Base-by-base conservation (phyloP, 345 rosid genomes). In the Citrus hindsii region DNA sequence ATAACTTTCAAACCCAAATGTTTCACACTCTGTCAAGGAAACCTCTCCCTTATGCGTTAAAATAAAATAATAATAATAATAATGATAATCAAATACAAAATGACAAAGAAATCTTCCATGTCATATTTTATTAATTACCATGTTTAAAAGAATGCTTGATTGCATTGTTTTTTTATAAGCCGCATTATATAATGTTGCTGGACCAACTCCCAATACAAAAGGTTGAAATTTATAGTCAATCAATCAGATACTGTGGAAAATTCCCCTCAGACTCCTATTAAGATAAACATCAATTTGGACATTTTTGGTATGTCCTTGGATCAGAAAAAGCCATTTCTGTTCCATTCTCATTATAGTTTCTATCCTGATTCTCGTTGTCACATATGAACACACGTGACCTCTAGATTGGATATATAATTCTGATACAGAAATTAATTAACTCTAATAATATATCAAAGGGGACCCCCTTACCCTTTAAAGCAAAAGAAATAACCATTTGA, bases 101-200 rank as follows among this genome's bases (percentile, higher is more conserved):
- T 66, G 93, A 88, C 92, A 88, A 84, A 81, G 68, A 80, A 84
- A 73, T 37, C 71, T 81, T 87, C 91, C 81, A 63, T 80, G 70
- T 32, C 74, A 38, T 22, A 28, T 38, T 78, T 79, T 68, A 80
- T 53, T 80, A 46, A 32, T 78, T 76, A 4, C 9, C 46, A 12
- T 51, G 10, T 28, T 30, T 30, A 74, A 62, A 48, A 46, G 65
- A 74, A 51, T 58, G 38, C 64, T 75, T 66, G 40, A 16, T 85
- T 78, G 80, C 83, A 80, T 76, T 64, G 74, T 83, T 77, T 74
- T 71, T 71, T 76, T 35, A 46, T 51, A 38, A 10, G 59, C 22
- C 48, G 37, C 56, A n/a, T 24, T 30, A 2, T 21, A 30, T 48
- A 4, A 33, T 19, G 30, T 33, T 61, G 73, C 67, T 51, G 77